Conservation (phyloP, 768 basidiomycete species). For the Suillus cothurnatus region DNA sequence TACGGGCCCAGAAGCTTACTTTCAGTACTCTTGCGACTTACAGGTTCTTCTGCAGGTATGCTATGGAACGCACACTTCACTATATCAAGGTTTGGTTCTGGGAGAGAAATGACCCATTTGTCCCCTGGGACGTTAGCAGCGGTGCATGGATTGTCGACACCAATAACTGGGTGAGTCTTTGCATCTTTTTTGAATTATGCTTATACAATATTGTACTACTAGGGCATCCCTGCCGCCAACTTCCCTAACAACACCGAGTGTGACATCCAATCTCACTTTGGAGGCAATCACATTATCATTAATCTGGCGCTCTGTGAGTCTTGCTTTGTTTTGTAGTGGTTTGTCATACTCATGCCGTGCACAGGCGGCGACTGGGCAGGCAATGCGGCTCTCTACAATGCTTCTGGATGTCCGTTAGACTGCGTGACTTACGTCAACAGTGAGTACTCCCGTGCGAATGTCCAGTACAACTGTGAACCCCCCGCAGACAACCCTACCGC, state of each 20-base stretch:
- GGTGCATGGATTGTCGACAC: constrained; percentile 26
- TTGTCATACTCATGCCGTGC: neutral
- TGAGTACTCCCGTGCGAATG: constrained; percentile 31
- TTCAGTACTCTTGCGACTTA: constrained; percentile 6
- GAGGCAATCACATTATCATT: constrained; percentile 37
- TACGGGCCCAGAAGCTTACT: neutral
- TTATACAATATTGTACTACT: neutral
- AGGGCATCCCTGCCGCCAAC: constrained; percentile 36
- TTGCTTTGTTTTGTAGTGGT: constrained; percentile 1
- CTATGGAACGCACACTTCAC: constrained; percentile 35
- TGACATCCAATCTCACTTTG: constrained; percentile 39
- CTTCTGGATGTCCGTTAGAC: constrained; percentile 53
- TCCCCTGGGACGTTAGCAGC: constrained; percentile 27
- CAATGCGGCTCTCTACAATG: constrained; percentile 36
- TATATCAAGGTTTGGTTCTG: constrained; percentile 49
- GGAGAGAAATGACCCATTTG: constrained; percentile 31
- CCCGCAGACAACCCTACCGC: constrained; percentile 61
- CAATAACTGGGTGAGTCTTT: constrained; percentile 31
- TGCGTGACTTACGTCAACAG: constrained; percentile 40
- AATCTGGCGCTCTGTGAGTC: constrained; percentile 64
- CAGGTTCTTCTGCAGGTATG: constrained; percentile 37
- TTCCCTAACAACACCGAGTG: constrained; percentile 39
- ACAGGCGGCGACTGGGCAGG: constrained; percentile 66
- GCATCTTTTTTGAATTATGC: neutral
- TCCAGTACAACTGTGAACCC: neutral